phyloP scores from a whole-genome alignment of 352 stramenopile species.

The Phytopythium sindhum region DNA sequence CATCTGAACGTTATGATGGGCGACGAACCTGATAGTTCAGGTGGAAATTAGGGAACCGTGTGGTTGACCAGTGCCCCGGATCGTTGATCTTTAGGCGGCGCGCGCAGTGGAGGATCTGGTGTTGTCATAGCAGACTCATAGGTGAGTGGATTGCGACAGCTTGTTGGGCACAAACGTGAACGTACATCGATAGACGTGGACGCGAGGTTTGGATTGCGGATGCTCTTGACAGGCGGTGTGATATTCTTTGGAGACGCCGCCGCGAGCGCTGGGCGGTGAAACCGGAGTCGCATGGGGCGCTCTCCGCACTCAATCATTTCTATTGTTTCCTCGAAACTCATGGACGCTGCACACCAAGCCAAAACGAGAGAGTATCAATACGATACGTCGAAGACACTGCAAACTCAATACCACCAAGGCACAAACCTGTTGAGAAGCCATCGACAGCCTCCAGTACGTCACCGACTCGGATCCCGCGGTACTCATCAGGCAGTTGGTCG shows the following conservation, averaged over 20 bases:
- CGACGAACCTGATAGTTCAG: slow-evolving; percentile 78
- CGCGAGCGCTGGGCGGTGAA: slow-evolving; percentile 28
- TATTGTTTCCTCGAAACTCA: slow-evolving; percentile 55
- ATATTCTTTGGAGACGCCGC: slow-evolving; percentile 9
- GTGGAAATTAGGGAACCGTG: slow-evolving; percentile 54
- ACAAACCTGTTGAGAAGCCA: slow-evolving; percentile 59
- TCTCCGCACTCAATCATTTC: slow-evolving; percentile 50
- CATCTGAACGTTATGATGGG: slow-evolving; percentile 52
- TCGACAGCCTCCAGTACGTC: slow-evolving; percentile 75
- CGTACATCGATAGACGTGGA: slow-evolving; percentile 43
- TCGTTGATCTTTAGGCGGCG: slow-evolving; percentile 63
- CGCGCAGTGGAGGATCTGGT: slow-evolving; percentile 63
- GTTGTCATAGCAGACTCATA: neutral
- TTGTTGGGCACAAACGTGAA: neutral
- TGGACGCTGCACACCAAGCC: slow-evolving; percentile 29
- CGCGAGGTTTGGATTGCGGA: slow-evolving; percentile 10
- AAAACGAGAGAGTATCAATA: neutral
- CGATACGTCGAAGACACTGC: neutral
- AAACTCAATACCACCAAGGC: neutral
- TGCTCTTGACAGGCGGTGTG: neutral
- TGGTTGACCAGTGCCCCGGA: slow-evolving; percentile 56
- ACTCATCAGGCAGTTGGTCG: slow-evolving; percentile 28
- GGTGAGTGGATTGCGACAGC: neutral
- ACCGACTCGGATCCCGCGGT: slow-evolving; percentile 40
- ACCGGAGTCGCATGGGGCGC: slow-evolving; percentile 63